Conservation (phyloP, 345 rosid species). For the Populus pruinosa region DNA sequence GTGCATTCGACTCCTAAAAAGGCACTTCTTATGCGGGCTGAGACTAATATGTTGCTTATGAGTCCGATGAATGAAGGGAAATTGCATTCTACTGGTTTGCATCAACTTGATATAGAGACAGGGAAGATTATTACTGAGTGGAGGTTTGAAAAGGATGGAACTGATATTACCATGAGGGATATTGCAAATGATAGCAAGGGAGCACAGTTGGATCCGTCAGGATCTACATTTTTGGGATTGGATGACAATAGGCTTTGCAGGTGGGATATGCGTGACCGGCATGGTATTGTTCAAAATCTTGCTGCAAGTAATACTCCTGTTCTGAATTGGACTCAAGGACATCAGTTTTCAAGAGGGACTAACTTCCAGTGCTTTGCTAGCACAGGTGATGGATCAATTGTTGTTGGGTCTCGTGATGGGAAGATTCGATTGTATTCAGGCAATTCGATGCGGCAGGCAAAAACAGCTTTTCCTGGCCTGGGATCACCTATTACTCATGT, state of each 20-base stretch:
- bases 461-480: slow-evolving; percentile 97
- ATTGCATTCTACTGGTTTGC: slow-evolving; percentile 70
- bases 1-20: slow-evolving; percentile 70
- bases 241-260: slow-evolving; percentile 95
- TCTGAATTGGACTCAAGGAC: slow-evolving; percentile 90
- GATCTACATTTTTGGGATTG: slow-evolving; percentile 88
- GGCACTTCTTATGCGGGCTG: slow-evolving; percentile 94
- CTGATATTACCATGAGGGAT: slow-evolving; percentile 90
- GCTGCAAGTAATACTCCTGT: slow-evolving; percentile 64
- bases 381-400: slow-evolving; percentile 98
- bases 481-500: slow-evolving; percentile 95
- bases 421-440: slow-evolving; percentile 86
- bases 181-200: slow-evolving; percentile 90
- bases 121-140: slow-evolving; percentile 88
- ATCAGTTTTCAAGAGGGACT: slow-evolving; percentile 98
- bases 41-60: slow-evolving; percentile 96
- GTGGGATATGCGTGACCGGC: slow-evolving; percentile 98
- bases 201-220: slow-evolving; percentile 91
- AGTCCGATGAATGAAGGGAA: slow-evolving; percentile 72
- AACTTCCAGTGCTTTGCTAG: slow-evolving; percentile 97
- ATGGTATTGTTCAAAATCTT: slow-evolving; percentile 89
- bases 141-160: slow-evolving; percentile 95
- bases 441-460: slow-evolving; percentile 94
- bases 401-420: slow-evolving; percentile 95
- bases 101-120: slow-evolving; percentile 95